Conservation (phyloP, 78 protist genomes). For the Tieghemostelium lacteum region DNA sequence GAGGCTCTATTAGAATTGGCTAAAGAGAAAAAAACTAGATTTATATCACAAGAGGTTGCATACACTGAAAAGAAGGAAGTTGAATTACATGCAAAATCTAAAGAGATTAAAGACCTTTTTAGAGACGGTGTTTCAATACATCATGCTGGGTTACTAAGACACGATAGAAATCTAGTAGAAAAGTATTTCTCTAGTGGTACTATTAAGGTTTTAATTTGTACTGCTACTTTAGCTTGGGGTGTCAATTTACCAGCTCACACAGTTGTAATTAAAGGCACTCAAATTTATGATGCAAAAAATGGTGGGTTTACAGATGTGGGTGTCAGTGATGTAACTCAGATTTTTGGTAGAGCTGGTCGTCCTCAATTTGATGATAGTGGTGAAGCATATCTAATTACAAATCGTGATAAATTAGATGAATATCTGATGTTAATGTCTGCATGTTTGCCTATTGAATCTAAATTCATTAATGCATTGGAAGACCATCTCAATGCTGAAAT, state of each 20-base stretch:
- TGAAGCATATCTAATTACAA: conserved; percentile 96
- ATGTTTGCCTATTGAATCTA: conserved; percentile 94
- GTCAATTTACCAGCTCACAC: conserved; percentile 99
- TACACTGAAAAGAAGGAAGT: conserved; percentile 32
- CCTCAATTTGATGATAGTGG: conserved; percentile 99
- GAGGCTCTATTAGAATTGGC: conserved; percentile 84
- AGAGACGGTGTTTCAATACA: conserved; percentile 92
- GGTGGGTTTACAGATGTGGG: conserved; percentile 94
- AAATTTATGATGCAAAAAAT: conserved; percentile 86
- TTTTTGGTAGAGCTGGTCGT: conserved; percentile 99
- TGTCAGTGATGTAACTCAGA: conserved; percentile 97
- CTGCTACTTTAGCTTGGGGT: conserved; percentile 99
- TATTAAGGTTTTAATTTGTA: conserved; percentile 91
- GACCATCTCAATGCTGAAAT: conserved; percentile 98
- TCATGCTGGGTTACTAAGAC: conserved; percentile 98
- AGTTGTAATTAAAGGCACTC: conserved; percentile 98
- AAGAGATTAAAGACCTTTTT: conserved; percentile 80
- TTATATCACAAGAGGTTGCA: not conserved
- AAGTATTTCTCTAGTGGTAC: conserved; percentile 90
- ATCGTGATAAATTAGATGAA: conserved; percentile 87
- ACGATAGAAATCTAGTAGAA: conserved; percentile 95
- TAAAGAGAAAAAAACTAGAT: conserved; percentile 3
- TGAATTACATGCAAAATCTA: conserved; percentile 15
- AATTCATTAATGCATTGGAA: conserved; percentile 68
- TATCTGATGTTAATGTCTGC: conserved; percentile 85